Evolutionary conservation across 495 filamentous ascomycete genomes (phyloP).

Genomic region (Talaromyces adpressus): DNA sequence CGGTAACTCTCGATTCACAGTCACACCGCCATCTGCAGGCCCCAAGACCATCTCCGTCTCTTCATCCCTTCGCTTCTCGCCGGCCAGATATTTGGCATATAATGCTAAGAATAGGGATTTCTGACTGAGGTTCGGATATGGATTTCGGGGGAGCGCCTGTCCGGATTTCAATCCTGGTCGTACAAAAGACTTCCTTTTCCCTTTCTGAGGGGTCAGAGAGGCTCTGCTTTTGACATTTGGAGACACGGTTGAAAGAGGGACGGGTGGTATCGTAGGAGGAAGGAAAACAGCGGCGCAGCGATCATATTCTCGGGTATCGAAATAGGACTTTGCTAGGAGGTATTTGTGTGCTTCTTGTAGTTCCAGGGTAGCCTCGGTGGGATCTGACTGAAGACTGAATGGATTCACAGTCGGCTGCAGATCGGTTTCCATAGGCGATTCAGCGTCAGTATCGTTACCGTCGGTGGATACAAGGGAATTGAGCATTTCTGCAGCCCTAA

Average conservation of each 20-base stretch:
- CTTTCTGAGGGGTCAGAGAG: conserved; percentile 38
- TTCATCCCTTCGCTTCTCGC: conserved; percentile 93
- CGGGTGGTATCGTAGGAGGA: conserved; percentile 59
- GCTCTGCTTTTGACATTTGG: conserved; percentile 33
- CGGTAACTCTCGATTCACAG: conserved; percentile 75
- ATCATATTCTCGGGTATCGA: conserved; percentile 93
- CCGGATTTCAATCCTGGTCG: conserved; percentile 18
- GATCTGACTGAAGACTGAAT: conserved; percentile 43
- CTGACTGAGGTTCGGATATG: conserved; percentile 62
- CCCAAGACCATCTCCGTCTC: conserved; percentile 97
- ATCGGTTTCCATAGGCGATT: conserved; percentile 50
- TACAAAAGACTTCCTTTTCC: conserved; percentile 45
- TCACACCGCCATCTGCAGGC: conserved; percentile 76
- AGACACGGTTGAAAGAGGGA: conserved; percentile 46
- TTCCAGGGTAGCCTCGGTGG: conserved; percentile 70
- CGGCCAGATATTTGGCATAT: conserved; percentile 87
- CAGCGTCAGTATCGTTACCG: conserved; percentile 48
- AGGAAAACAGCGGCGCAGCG: conserved; percentile 89
- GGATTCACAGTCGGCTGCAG: conserved; percentile 34
- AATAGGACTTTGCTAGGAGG: conserved; percentile 88
- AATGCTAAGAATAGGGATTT: conserved; percentile 88
- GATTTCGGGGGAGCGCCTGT: conserved; percentile 25
- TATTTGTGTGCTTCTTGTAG: conserved; percentile 73
- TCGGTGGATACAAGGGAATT: conserved; percentile 58
- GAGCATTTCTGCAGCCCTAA: conserved; percentile 90